Evolutionary conservation across 2,329 filamentous ascomycete species (phyloP), one percentile per base, ranked within the genome.

Genomic region (Aspergillus uvarum): DNA sequence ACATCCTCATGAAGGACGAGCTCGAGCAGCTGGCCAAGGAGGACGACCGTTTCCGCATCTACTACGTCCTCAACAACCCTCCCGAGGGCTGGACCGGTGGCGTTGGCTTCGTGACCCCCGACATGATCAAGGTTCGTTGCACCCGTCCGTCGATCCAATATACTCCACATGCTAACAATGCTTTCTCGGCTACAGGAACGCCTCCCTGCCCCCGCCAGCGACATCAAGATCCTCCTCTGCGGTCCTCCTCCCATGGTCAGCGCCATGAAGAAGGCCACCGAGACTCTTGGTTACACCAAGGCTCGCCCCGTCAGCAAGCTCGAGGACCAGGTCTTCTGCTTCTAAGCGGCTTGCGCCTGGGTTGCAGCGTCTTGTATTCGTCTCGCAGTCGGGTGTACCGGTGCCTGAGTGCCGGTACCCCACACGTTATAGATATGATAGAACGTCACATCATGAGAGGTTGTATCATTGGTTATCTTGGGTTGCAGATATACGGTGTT

Each of bases 1-100:
- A 99, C 73, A 98, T 99, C 64, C 83, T 99, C 68, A 85, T 99
- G 72, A 91, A 89, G 81, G 92, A 98, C 73, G 93, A 98, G 73
- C 84, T 99, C 64, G 94, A 98, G 71, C 78, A 86, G 63, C 82
- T 98, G 59, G 87, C 85, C 49, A 84, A 85, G 65, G 85, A 94
- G 76, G 94, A 99, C 75, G 81, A 85, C 62, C 86, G 87, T 62
- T 92, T 99, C 83, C 86, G 90, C 61, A 86, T 98, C 38, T 89
- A 97, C 84, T 98, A 98, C 74, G 94, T 98, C 51, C 84, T 99
- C 52, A 96, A 99, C 83, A 96, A 95, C 81, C 92, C 95, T 22
- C 93, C 94, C 8, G 89, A 91, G 81, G 88, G 85, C 71, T 99
- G 95, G 95, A 88, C 85, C 47, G 95, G 95, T 61, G 94, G 92